Conservation (phyloP, 139 green algal species). For the Coccomyxa sp. region DNA sequence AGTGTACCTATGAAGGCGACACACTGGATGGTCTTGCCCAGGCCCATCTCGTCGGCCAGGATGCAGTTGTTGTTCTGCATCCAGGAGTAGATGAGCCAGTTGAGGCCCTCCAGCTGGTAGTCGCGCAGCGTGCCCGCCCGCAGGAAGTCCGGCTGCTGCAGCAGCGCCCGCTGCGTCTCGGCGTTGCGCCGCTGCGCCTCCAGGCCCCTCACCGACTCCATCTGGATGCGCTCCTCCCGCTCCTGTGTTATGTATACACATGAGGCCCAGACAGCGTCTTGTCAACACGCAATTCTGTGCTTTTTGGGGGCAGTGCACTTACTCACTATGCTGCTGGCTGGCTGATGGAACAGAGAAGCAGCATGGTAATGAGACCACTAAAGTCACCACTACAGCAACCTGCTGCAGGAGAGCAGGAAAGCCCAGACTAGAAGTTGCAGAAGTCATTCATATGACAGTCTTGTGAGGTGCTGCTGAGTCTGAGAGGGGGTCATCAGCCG, state of each 20-base stretch:
- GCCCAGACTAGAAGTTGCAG: too few species aligned
- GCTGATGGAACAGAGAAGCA: not conserved
- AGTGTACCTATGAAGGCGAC: slow-evolving; percentile 30
- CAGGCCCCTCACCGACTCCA: slow-evolving; percentile 39
- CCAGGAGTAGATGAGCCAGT: slow-evolving; percentile 84
- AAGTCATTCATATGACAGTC: too few species aligned
- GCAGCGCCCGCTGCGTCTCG: slow-evolving; percentile 39
- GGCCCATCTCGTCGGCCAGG: slow-evolving; percentile 93
- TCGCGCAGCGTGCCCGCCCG: slow-evolving; percentile 70
- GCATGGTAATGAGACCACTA: too few species aligned
- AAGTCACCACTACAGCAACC: too few species aligned
- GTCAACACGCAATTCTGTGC: too few species aligned
- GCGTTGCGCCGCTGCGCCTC: slow-evolving; percentile 49
- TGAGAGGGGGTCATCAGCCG: too few species aligned
- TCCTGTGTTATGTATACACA: too few species aligned
- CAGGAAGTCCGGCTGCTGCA: slow-evolving; percentile 70
- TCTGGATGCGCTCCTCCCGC: slow-evolving; percentile 44
- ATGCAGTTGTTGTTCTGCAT: slow-evolving; percentile 79
- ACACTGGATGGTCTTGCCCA: slow-evolving; percentile 85
- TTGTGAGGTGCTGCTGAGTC: too few species aligned
- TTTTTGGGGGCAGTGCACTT: too few species aligned
- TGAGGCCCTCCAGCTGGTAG: slow-evolving; percentile 91
- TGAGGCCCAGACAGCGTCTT: too few species aligned
- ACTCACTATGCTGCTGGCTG: too few species aligned
- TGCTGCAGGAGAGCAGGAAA: too few species aligned